Percentiles rank a stretch among this genome's conserved stretches.
Conservation (phyloP, 2,329 filamentous ascomycete genomes). For the Hyphodiscus sp. region DNA sequence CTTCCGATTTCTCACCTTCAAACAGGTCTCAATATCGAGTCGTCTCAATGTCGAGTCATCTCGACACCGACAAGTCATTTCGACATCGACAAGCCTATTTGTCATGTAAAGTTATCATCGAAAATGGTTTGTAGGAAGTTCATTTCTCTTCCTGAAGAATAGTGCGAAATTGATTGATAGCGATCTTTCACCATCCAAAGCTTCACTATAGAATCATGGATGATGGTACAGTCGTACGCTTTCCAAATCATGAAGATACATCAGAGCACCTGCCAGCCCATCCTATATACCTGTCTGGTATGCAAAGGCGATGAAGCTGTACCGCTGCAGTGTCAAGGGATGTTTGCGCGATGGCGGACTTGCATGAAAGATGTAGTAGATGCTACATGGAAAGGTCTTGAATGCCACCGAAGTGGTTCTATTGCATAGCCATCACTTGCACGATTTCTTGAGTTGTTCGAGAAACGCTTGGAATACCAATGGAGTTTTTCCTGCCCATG, state of each 20-base stretch:
- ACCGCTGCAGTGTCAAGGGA: constrained; percentile 1
- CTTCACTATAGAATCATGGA: constrained; percentile 1
- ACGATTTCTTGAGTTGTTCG: background rate
- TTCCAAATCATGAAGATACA: constrained; percentile 10
- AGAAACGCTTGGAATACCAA: background rate
- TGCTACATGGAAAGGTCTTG: constrained; percentile 1
- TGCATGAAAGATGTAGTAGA: background rate
- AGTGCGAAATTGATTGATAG: constrained; percentile 1
- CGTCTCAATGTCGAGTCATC: no score
- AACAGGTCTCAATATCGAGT: no score
- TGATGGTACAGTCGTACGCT: constrained; percentile 28
- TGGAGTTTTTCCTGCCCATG: no score
- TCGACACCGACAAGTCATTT: no score
- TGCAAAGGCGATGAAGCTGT: constrained; percentile 6
- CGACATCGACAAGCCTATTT: no score
- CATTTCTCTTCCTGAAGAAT: background rate
- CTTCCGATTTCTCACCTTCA: no score
- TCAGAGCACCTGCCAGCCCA: constrained; percentile 5
- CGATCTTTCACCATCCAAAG: constrained; percentile 1
- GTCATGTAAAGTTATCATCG: no score
- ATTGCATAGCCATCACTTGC: background rate
- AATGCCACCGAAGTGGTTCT: background rate
- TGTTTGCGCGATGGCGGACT: background rate
- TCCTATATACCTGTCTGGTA: constrained; percentile 3
- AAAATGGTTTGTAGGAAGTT: no score